Evolutionary conservation across 2,329 filamentous ascomycete species (phyloP).

Genomic region (Diatrype stigma): DNA sequence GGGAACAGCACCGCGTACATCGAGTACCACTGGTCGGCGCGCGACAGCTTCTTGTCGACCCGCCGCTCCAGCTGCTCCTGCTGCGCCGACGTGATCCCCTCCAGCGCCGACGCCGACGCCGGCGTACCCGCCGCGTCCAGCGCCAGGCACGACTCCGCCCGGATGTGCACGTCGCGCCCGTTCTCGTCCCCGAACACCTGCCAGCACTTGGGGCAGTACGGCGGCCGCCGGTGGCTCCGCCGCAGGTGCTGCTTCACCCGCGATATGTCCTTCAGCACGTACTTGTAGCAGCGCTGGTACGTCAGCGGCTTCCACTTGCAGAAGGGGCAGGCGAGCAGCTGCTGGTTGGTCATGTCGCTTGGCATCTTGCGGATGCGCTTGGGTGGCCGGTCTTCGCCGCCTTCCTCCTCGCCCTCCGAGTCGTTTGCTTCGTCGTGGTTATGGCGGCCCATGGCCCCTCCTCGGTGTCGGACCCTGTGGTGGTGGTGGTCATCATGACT

Average conservation of each 20-base stretch:
- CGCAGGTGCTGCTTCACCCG: constrained; percentile 15
- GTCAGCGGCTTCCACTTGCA: constrained; percentile 14
- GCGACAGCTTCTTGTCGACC: constrained; percentile 10
- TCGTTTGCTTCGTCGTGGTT: no score
- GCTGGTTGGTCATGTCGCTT: no score
- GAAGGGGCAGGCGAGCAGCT: constrained; percentile 12
- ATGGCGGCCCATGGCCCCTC: no score
- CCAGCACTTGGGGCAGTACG: constrained; percentile 12
- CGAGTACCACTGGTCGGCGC: constrained; percentile 13
- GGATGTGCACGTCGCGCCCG: constrained; percentile 5
- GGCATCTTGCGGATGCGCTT: no score
- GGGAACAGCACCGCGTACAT: constrained; percentile 14
- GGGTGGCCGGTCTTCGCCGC: no score
- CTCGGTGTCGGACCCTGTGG: no score
- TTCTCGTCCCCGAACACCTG: constrained; percentile 8
- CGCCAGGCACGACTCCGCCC: neutral
- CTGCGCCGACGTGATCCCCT: constrained; percentile 4
- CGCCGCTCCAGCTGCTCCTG: constrained; percentile 9
- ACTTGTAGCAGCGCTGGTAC: constrained; percentile 9
- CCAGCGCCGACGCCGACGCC: neutral
- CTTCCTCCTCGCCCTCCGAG: no score
- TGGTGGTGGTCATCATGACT: no score
- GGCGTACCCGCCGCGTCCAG: no score
- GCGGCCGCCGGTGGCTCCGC: constrained; percentile 9
- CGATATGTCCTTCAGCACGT: constrained; percentile 13